Percentiles rank a stretch among this genome's conserved stretches.
Evolutionary conservation across 345 rosid species (phyloP).

Genomic region (Euphorbia lathyris): DNA sequence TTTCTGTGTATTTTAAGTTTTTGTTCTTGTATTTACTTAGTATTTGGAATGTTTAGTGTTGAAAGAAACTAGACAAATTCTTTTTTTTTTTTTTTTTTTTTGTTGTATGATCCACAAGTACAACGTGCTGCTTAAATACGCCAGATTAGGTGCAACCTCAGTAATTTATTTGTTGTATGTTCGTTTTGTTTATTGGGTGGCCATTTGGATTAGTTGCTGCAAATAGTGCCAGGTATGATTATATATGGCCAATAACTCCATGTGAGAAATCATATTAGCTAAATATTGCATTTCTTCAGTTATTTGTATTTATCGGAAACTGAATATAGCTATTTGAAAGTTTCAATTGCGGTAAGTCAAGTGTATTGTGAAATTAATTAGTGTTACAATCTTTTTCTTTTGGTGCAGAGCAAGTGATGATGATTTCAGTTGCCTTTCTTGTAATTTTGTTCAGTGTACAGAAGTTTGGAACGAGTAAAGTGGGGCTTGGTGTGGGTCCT

Average conservation of each 20-base stretch:
- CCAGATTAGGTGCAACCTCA: background rate
- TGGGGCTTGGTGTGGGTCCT: constrained; percentile 91
- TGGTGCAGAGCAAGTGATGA: constrained; percentile 86
- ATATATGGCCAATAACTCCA: too few relatives aligned
- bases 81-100: too few relatives aligned
- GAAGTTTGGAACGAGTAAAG: constrained; percentile 98
- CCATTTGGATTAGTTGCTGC: background rate
- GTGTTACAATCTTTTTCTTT: constrained; percentile 24
- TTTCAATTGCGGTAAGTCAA: constrained; percentile 6
- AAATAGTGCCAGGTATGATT: background rate
- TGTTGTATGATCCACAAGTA: background rate
- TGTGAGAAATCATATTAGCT: background rate
- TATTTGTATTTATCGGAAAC: background rate
- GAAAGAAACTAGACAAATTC: background rate
- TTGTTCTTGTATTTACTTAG: background rate
- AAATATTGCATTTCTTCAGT: constrained; percentile 3
- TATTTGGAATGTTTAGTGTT: background rate
- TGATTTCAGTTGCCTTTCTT: constrained; percentile 88
- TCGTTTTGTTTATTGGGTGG: background rate
- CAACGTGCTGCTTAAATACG: background rate
- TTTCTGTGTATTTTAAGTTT: background rate
- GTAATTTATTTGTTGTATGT: background rate
- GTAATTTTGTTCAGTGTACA: constrained; percentile 92
- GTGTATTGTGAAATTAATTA: constrained; percentile 23
- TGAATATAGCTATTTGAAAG: constrained; percentile 6